Evolutionary conservation across 176 grass and related monocot species (phyloP).

Genomic region (Bothriochloa decipiens): DNA sequence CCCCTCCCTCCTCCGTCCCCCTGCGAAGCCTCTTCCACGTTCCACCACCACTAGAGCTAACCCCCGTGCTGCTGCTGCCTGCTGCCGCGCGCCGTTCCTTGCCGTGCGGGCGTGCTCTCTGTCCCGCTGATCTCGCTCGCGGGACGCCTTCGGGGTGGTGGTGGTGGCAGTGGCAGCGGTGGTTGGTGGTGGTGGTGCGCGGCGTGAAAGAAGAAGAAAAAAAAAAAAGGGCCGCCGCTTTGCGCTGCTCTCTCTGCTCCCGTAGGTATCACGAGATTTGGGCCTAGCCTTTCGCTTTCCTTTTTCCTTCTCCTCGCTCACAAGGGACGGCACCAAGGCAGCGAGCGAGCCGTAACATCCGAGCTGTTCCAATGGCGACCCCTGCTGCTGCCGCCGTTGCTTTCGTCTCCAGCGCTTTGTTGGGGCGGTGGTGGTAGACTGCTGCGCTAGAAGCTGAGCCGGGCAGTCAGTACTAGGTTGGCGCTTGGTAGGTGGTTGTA

Average conservation of each 20-base stretch:
- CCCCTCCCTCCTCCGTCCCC: background rate
- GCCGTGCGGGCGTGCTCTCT: slow-evolving; percentile 18
- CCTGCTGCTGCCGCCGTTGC: background rate
- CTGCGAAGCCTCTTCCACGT: background rate
- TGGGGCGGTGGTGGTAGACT: background rate
- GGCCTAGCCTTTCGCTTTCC: slow-evolving; percentile 6
- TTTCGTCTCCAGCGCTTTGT: slow-evolving; percentile 16
- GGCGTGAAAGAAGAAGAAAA: background rate
- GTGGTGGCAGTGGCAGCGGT: background rate
- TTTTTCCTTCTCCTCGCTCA: background rate
- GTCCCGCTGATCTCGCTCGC: no score
- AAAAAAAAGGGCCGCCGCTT: slow-evolving; percentile 26
- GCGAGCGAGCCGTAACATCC: slow-evolving; percentile 6
- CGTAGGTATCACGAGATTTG: slow-evolving; percentile 38
- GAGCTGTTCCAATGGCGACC: slow-evolving; percentile 47
- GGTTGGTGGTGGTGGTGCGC: slow-evolving; percentile 30
- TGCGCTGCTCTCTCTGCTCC: slow-evolving; percentile 28
- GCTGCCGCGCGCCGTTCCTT: slow-evolving; percentile 14
- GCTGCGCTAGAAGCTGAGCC: background rate
- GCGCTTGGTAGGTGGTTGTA: slow-evolving; percentile 22
- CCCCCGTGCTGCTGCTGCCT: background rate
- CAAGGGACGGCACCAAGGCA: no score
- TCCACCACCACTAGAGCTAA: background rate
- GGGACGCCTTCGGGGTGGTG: background rate
- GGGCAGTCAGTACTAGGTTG: slow-evolving; percentile 6